Evolutionary conservation across 1,284 basidiomycete genomes (phyloP).

Genomic region (Psilocybe mexicana): DNA sequence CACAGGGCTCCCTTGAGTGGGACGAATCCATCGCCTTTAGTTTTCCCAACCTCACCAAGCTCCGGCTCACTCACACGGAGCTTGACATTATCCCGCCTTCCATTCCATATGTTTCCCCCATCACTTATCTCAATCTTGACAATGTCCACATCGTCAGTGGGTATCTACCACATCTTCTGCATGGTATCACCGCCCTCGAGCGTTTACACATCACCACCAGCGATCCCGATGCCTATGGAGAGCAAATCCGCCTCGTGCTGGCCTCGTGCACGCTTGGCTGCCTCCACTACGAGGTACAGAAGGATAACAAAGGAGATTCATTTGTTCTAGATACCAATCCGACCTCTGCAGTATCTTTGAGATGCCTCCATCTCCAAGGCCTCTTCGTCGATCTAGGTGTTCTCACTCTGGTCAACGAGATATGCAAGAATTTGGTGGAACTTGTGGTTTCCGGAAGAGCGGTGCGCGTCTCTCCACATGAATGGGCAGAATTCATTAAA

Average conservation of each 20-base stretch:
- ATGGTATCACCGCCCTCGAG: slow-evolving; percentile 35
- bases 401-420: slow-evolving; percentile 34
- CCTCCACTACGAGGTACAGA: slow-evolving; percentile 38
- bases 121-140: slow-evolving; percentile 43
- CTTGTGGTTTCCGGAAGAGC: slow-evolving; percentile 41
- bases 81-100: slow-evolving; percentile 42
- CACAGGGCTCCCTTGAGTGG: slow-evolving; percentile 40
- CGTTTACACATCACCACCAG: slow-evolving; percentile 37
- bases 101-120: slow-evolving; percentile 33
- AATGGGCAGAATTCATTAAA: slow-evolving; percentile 43
- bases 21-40: slow-evolving; percentile 39
- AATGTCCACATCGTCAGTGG: slow-evolving; percentile 44
- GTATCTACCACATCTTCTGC: slow-evolving; percentile 39
- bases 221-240: slow-evolving; percentile 34
- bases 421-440: slow-evolving; percentile 41
- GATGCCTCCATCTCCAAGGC: slow-evolving; percentile 38
- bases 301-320: slow-evolving; percentile 19
- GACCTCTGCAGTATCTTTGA: slow-evolving; percentile 25
- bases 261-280: slow-evolving; percentile 33
- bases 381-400: slow-evolving; percentile 37
- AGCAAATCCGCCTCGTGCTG: slow-evolving; percentile 41
- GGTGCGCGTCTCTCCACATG: slow-evolving; percentile 34
- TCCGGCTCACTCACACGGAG: slow-evolving; percentile 44
- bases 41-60: slow-evolving; percentile 36
- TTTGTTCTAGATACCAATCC: slow-evolving; percentile 29